These are phyloP conservation scores for Anthracocystis setariae DNA, from an alignment of 1,284 basidiomycete genomes.

Conservation along the genomic window DNA sequence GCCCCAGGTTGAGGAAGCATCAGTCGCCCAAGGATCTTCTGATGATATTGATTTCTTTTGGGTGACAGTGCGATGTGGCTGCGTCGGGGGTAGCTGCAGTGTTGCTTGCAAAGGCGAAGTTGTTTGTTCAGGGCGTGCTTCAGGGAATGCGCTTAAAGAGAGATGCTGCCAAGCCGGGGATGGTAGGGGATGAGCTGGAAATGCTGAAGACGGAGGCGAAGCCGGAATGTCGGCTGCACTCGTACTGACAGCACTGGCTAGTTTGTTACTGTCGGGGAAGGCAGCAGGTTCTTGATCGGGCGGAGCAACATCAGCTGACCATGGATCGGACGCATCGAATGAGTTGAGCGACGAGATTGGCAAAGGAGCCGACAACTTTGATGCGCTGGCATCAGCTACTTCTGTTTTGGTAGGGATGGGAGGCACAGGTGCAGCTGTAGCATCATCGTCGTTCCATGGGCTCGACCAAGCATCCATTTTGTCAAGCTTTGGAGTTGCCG, in stretches of 20 bases:
- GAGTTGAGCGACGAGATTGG: constrained; percentile 21
- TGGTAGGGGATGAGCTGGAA: neutral
- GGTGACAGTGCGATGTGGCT: neutral
- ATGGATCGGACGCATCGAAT: constrained; percentile 39
- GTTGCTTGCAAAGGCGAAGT: constrained; percentile 1
- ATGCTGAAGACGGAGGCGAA: neutral
- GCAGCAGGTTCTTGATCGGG: neutral
- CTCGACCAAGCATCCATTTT: constrained; percentile 49
- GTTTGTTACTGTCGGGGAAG: too few relatives aligned
- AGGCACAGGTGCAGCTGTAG: neutral
- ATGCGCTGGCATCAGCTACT: neutral
- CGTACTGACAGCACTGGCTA: too few relatives aligned
- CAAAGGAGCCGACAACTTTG: neutral
- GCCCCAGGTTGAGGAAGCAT: constrained; percentile 17
- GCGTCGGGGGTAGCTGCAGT: neutral
- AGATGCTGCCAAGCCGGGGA: neutral
- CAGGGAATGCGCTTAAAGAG: neutral
- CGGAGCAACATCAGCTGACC: constrained; percentile 15
- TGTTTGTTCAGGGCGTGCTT: neutral
- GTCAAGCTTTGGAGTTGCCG: neutral
- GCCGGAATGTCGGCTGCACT: neutral
- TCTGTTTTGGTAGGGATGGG: neutral
- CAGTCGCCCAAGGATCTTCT: constrained; percentile 19
- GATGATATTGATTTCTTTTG: neutral
- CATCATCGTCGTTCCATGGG: constrained; percentile 37